Evolutionary conservation across 2,329 filamentous ascomycete genomes (phyloP).

Genomic region (Arachnopeziza araneosa): DNA sequence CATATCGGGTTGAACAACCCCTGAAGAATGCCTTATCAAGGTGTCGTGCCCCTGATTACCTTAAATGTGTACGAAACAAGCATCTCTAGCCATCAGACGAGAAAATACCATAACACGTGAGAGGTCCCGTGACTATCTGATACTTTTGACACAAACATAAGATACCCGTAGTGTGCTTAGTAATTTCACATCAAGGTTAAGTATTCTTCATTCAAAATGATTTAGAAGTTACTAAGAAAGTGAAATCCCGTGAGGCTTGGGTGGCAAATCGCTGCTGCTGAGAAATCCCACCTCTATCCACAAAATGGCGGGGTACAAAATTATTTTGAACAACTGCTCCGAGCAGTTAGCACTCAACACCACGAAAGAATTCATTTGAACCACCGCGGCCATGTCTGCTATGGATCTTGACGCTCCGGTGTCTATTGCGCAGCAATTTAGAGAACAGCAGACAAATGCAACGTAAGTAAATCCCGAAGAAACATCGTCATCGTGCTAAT

Average conservation of each 20-base stretch:
- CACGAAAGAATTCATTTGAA: neutral
- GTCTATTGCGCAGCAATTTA: conserved; percentile 38
- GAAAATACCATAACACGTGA: neutral
- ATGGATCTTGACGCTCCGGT: conserved; percentile 55
- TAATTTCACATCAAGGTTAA: too few species aligned
- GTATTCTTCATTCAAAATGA: too few species aligned
- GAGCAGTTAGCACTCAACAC: neutral
- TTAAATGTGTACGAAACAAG: neutral
- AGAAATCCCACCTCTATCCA: neutral
- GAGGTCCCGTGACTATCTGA: neutral
- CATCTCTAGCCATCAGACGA: too few species aligned
- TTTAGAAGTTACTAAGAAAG: too few species aligned
- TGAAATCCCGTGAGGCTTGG: neutral
- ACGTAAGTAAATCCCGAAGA: conserved; percentile 41
- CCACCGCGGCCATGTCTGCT: conserved; percentile 41
- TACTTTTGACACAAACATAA: too few species aligned
- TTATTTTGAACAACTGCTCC: neutral
- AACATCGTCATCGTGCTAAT: neutral
- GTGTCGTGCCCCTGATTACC: neutral
- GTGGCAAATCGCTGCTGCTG: neutral
- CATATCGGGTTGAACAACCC: neutral
- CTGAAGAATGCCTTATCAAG: neutral
- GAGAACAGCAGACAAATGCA: conserved; percentile 36
- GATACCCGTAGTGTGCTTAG: too few species aligned
- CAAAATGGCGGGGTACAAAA: neutral